Conservation (phyloP, 2,329 filamentous ascomycete genomes). For the Corynespora cassiicola region DNA sequence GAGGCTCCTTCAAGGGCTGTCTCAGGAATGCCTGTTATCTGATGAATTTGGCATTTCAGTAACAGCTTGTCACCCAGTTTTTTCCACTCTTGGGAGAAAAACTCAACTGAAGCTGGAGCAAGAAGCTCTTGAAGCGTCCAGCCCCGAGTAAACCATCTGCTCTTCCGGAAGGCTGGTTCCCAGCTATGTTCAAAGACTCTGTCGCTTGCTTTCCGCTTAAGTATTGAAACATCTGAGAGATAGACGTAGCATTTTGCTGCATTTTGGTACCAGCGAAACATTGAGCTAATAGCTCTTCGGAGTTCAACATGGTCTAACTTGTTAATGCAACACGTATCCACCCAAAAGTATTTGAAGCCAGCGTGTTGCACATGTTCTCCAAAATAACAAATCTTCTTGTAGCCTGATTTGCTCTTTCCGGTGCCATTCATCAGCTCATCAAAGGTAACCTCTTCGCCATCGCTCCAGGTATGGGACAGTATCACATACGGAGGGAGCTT, state of each 20-base stretch:
- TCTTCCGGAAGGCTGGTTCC: constrained; percentile 6
- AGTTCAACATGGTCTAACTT: constrained; percentile 13
- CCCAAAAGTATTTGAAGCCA: constrained; percentile 5
- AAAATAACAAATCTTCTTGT: constrained; percentile 4
- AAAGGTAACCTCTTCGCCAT: constrained; percentile 5
- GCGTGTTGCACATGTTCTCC: constrained; percentile 12
- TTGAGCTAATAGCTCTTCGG: constrained; percentile 15
- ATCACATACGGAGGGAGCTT: constrained; percentile 10
- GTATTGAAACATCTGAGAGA: constrained; percentile 5
- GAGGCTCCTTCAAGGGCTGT: not conserved
- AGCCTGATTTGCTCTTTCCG: not conserved
- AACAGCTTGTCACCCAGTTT: constrained; percentile 2
- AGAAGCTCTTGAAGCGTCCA: constrained; percentile 1
- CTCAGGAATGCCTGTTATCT: constrained; percentile 5
- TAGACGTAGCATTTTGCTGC: constrained; percentile 1
- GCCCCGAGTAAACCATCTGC: constrained; percentile 4
- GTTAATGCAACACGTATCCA: constrained; percentile 19
- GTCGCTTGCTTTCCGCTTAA: constrained; percentile 7
- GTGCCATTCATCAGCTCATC: constrained; percentile 1
- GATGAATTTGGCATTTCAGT: not conserved
- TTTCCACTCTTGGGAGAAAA: constrained; percentile 6
- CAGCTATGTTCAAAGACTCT: constrained; percentile 13
- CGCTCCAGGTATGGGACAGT: constrained; percentile 16
- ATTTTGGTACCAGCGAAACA: constrained; percentile 5
- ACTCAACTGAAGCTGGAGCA: constrained; percentile 3